phyloP scores from a whole-genome alignment of 257 asterid species.

The Misopates orontium region DNA sequence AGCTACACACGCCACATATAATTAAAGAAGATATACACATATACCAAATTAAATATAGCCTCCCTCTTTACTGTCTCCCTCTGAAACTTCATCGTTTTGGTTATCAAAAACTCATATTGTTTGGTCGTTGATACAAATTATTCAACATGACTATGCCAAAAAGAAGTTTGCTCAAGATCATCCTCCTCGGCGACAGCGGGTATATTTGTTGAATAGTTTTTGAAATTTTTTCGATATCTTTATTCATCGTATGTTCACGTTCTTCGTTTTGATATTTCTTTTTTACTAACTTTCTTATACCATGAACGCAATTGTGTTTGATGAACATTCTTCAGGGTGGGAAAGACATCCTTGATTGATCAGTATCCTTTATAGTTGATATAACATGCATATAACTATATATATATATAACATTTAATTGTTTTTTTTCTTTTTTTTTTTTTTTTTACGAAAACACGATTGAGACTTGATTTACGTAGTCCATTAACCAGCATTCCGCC shows the following conservation, averaged over 20 bases:
- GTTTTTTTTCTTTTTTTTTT: too few species aligned
- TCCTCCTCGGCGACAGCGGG: conserved; percentile 92
- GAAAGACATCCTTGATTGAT: conserved; percentile 77
- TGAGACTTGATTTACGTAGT: not conserved
- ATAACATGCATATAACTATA: not conserved
- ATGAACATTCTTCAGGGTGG: conserved; percentile 57
- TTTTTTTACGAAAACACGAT: not conserved
- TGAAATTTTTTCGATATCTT: too few species aligned
- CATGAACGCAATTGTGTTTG: not conserved
- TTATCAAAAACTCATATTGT: not conserved
- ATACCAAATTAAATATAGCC: too few species aligned
- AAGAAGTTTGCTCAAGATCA: conserved; percentile 77
- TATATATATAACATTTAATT: not conserved
- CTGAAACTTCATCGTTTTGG: not conserved
- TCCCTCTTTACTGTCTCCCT: too few species aligned
- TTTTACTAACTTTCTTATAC: not conserved
- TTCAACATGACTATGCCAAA: conserved; percentile 40
- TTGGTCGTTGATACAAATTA: too few species aligned
- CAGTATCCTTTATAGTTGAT: conserved; percentile 64
- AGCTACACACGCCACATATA: too few species aligned
- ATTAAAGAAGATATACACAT: too few species aligned
- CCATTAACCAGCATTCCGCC: conserved; percentile 31
- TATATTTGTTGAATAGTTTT: conserved; percentile 2
- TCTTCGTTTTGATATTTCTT: not conserved
- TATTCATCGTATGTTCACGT: not conserved